phyloP scores from a whole-genome alignment of 805 yeast genomes.

The Pichia paraexigua region DNA sequence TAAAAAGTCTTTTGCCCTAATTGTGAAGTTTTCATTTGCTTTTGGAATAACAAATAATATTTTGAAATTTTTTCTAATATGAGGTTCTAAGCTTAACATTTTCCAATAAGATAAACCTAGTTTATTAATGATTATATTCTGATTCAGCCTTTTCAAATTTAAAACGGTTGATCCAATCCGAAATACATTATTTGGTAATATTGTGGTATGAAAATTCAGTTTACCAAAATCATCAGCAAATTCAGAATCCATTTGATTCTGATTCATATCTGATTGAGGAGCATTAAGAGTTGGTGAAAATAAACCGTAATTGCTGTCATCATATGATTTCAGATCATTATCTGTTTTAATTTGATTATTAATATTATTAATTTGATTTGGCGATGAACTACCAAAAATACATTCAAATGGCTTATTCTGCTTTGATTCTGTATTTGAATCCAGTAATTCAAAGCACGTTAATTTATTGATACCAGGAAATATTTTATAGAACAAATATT shows the following conservation, averaged over 20 bases:
- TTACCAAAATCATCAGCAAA: neutral
- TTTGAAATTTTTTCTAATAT: conserved; percentile 44
- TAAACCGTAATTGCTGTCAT: conserved; percentile 33
- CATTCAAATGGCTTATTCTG: conserved; percentile 20
- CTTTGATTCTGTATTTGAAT: conserved; percentile 8
- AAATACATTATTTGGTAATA: conserved; percentile 23
- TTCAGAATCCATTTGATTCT: neutral
- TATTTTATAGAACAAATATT: conserved; percentile 14
- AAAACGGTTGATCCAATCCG: conserved; percentile 30
- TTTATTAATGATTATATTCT: conserved; percentile 38
- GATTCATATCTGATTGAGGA: neutral
- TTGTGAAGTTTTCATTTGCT: conserved; percentile 17
- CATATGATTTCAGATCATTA: conserved; percentile 12
- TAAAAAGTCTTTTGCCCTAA: conserved; percentile 31
- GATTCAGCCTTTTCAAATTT: conserved; percentile 30
- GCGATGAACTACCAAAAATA: conserved; percentile 14
- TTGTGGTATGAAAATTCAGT: conserved; percentile 10
- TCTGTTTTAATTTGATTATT: neutral
- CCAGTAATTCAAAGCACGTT: conserved; percentile 20
- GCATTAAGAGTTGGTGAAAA: conserved; percentile 24
- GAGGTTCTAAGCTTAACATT: conserved; percentile 48
- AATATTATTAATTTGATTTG: neutral
- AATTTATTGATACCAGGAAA: conserved; percentile 24
- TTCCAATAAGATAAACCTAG: conserved; percentile 49
- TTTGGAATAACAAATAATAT: conserved; percentile 36